A percentile compares a stretch with the other conserved stretches of the same genome.
Evolutionary conservation across 1,139 yeast genomes (phyloP).

Genomic region (Suhomyces choctaworum): DNA sequence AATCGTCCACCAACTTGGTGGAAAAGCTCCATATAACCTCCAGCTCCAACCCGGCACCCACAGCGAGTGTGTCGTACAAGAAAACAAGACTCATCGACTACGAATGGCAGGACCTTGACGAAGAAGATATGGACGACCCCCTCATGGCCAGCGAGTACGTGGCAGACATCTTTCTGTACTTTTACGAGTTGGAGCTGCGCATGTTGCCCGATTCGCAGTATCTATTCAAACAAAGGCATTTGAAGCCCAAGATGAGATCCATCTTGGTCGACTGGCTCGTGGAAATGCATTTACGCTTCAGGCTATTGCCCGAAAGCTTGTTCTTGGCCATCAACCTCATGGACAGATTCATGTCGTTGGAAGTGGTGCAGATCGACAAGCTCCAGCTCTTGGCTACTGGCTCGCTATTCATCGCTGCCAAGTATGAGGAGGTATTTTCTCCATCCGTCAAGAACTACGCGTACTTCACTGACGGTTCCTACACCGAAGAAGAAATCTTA

Average conservation of each 20-base stretch:
- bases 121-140: constrained; percentile 89
- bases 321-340: constrained; percentile 85
- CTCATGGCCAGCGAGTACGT: constrained; percentile 95
- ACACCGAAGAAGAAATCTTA: constrained; percentile 79
- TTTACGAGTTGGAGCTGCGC: constrained; percentile 69
- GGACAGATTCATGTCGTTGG: constrained; percentile 86
- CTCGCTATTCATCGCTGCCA: constrained; percentile 87
- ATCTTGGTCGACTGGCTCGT: constrained; percentile 94
- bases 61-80: constrained; percentile 20
- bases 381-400: constrained; percentile 91
- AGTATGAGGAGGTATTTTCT: constrained; percentile 91
- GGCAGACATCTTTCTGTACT: constrained; percentile 77
- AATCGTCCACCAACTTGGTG: constrained; percentile 50
- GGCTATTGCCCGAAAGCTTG: constrained; percentile 86
- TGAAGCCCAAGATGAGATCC: constrained; percentile 84
- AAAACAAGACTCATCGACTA: constrained; percentile 47
- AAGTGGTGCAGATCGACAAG: constrained; percentile 77
- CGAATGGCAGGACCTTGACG: constrained; percentile 90
- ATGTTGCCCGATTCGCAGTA: constrained; percentile 81
- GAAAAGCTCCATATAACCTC: constrained; percentile 34
- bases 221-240: constrained; percentile 69
- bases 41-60: constrained; percentile 18
- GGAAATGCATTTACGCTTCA: constrained; percentile 84
- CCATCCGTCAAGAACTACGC: constrained; percentile 90
- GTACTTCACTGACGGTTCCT: constrained; percentile 82